These are phyloP conservation scores for Nemania diffusa DNA, from an alignment of 2,329 filamentous ascomycete species.

Conservation along the genomic window DNA sequence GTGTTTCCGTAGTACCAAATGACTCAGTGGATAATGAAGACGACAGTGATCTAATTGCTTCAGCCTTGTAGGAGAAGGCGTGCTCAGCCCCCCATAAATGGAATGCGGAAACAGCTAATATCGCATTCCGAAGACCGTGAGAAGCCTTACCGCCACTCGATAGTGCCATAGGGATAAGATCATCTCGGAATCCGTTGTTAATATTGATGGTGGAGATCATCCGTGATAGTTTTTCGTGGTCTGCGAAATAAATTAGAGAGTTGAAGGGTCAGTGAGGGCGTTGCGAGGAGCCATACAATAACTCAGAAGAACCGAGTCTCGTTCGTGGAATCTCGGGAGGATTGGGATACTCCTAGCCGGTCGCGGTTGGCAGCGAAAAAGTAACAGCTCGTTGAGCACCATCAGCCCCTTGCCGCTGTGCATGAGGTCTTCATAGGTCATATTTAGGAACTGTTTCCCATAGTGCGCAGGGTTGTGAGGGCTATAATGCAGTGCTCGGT, in stretches of 20 bases:
- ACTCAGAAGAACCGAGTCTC: constrained; percentile 46
- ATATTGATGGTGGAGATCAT: constrained; percentile 61
- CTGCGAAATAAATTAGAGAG: constrained; percentile 44
- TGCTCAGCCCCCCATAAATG: constrained; percentile 54
- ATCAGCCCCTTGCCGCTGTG: constrained; percentile 47
- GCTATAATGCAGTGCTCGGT: constrained; percentile 47
- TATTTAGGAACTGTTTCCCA: constrained; percentile 54
- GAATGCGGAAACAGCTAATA: constrained; percentile 57
- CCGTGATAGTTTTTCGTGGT: constrained; percentile 53
- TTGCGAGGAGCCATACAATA: constrained; percentile 45
- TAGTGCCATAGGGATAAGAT: constrained; percentile 59
- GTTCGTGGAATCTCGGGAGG: constrained; percentile 45
- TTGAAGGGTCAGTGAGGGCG: not conserved
- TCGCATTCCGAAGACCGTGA: constrained; percentile 55
- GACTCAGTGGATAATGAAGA: constrained; percentile 51
- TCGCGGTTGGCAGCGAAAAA: constrained; percentile 43
- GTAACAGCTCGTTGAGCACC: constrained; percentile 41
- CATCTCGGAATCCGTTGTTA: constrained; percentile 58
- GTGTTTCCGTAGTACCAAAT: constrained; percentile 50
- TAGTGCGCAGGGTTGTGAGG: constrained; percentile 46
- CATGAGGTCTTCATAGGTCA: constrained; percentile 53
- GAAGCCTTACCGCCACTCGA: constrained; percentile 49
- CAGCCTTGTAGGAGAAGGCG: constrained; percentile 56
- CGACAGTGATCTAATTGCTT: constrained; percentile 54
- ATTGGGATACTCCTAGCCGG: constrained; percentile 45